Conservation (phyloP, 352 stramenopile species). For the Pythium brassicae region DNA sequence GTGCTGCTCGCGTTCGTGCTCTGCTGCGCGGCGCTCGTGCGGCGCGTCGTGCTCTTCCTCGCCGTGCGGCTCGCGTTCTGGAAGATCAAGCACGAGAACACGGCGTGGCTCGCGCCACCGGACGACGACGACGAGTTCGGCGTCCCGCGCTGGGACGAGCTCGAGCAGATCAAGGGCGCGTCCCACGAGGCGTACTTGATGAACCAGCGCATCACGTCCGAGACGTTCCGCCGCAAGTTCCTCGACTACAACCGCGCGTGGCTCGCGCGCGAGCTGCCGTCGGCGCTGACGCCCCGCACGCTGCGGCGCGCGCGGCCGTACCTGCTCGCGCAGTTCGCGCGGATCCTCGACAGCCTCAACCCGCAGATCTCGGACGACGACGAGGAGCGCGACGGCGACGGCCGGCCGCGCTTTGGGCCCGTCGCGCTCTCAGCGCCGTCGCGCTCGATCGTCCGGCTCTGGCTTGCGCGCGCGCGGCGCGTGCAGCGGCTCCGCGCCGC, state of each 20-base stretch:
- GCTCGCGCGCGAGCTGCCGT: conserved; percentile 94
- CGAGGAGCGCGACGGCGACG: conserved; percentile 79
- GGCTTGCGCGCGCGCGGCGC: conserved; percentile 85
- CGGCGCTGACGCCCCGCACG: conserved; percentile 93
- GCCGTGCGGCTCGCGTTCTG: conserved; percentile 90
- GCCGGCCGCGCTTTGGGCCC: conserved; percentile 79
- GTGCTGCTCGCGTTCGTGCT: conserved; percentile 79
- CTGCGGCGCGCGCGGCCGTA: conserved; percentile 90
- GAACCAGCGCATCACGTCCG: conserved; percentile 95
- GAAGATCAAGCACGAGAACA: conserved; percentile 96
- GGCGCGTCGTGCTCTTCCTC: conserved; percentile 73
- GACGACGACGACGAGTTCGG: conserved; percentile 92
- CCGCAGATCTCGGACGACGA: conserved; percentile 92
- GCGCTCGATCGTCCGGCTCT: conserved; percentile 90
- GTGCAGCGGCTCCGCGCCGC: conserved; percentile 81
- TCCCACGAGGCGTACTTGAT: conserved; percentile 95
- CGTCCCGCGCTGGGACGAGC: conserved; percentile 89
- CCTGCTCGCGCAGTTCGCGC: conserved; percentile 94
- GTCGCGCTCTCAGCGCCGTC: conserved; percentile 89
- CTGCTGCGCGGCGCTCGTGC: conserved; percentile 50
- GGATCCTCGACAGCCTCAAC: conserved; percentile 94
- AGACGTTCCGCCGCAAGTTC: conserved; percentile 98
- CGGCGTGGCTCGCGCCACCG: conserved; percentile 87
- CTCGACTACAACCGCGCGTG: conserved; percentile 97
- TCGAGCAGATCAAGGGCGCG: conserved; percentile 91